Evolutionary conservation across 371 early-diverging fungal genomes (phyloP), one percentile per base, ranked within the genome.

Genomic region (Haplosporangium sp.): DNA sequence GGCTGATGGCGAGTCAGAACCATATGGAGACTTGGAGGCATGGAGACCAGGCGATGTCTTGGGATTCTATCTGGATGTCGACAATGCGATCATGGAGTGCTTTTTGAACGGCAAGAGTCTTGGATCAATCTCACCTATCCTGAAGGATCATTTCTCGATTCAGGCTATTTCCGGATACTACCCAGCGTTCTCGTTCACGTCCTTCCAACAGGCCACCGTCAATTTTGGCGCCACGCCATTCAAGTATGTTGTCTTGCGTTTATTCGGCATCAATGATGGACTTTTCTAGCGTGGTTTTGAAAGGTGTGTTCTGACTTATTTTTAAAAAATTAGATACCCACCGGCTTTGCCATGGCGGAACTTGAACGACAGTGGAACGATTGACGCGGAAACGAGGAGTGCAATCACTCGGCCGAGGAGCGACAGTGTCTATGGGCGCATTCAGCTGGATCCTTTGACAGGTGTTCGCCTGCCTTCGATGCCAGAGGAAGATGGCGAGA

Each of bases 201-300:
- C 79, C 2, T 72, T 79, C 48, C 79, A 79, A 40, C 79, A 79
- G 13, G 73, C 73, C 1, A 68, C 67, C 13, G 62, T 79, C 21
- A 79, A 79, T 48, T 79, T 79, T 72, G 79, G 79, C 23, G 72
- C 79, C 10, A 65, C 73, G 0, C 73, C 73, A 0, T 79, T 79
- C 69, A 79, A 55, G 79, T 79, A 69, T 38, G 67, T 37, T 45
- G n/a, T 56, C n/a, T 50, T 58, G 14, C 38, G 29, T 38, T 48
- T 64, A 12, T 40, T 36, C 43, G 23, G n/a, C n/a, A n/a, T n/a
- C n/a, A n/a, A n/a, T n/a, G n/a, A n/a, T n/a, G n/a, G n/a, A n/a
- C n/a, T n/a, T n/a, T n/a, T n/a, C n/a, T n/a, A n/a, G n/a, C n/a
- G n/a, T n/a, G n/a, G n/a, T n/a, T n/a, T n/a, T n/a, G n/a, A n/a